Evolutionary conservation across 2,329 filamentous ascomycete genomes (phyloP).

Genomic region (Epichloe sylvatica): DNA sequence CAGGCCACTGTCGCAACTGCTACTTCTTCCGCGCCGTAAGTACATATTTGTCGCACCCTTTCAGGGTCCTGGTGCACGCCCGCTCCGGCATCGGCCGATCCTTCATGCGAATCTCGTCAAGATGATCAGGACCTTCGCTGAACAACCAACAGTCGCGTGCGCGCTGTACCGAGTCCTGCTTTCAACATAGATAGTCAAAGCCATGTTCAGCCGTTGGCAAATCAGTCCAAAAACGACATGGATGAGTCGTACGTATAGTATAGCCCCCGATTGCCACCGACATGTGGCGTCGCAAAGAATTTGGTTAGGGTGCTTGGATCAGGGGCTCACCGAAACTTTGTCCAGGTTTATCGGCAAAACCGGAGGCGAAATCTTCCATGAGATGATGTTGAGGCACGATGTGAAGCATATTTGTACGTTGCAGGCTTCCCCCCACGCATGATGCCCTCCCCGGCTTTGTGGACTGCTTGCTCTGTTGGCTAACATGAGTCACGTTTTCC

Average conservation of each 20-base stretch:
- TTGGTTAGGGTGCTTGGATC: background rate
- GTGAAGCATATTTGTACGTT: conserved; percentile 89
- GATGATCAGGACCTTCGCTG: background rate
- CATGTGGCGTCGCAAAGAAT: no score
- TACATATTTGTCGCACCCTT: conserved; percentile 11
- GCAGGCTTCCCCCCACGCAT: background rate
- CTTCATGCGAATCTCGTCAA: background rate
- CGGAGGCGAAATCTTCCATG: conserved; percentile 93
- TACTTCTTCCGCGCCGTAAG: conserved; percentile 37
- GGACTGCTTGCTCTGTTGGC: conserved; percentile 4
- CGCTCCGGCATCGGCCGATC: conserved; percentile 7
- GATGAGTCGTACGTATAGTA: conserved; percentile 68
- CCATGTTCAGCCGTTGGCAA: conserved; percentile 58
- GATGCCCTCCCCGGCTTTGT: no score
- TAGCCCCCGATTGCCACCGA: conserved; percentile 2
- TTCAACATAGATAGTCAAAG: conserved; percentile 39
- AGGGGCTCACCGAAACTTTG: conserved; percentile 1
- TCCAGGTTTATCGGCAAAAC: conserved; percentile 79
- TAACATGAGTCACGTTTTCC: conserved; percentile 10
- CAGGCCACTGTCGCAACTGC: conserved; percentile 35
- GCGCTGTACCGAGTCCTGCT: conserved; percentile 48
- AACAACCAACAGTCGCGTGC: conserved; percentile 22
- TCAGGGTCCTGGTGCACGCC: background rate
- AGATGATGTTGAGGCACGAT: conserved; percentile 90
- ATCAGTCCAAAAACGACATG: conserved; percentile 47